These are phyloP conservation scores for Chionographis japonica DNA, from an alignment of 106 monocot species.

Conservation along the genomic window DNA sequence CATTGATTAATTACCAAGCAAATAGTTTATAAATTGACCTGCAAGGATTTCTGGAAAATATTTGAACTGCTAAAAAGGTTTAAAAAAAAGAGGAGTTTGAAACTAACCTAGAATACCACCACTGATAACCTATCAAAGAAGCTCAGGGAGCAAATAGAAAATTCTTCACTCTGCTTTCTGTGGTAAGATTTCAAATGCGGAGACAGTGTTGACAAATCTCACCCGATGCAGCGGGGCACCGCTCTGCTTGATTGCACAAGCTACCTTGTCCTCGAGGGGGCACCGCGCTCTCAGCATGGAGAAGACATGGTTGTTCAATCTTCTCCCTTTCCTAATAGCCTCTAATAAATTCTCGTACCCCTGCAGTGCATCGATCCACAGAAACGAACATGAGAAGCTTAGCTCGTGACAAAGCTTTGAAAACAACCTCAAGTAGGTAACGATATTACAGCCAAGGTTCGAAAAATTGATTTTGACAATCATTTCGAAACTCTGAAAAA, in stretches of 20 bases:
- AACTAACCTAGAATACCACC: too few species aligned
- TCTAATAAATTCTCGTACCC: constrained; percentile 76
- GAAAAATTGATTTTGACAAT: too few species aligned
- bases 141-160: not conserved
- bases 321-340: constrained; percentile 88
- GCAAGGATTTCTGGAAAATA: too few species aligned
- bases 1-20: too few species aligned
- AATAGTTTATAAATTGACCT: too few species aligned
- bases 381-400: too few species aligned
- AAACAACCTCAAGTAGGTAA: too few species aligned
- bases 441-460: too few species aligned
- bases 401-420: too few species aligned
- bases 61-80: too few species aligned
- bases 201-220: constrained; percentile 69
- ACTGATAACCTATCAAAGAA: not conserved
- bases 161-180: constrained; percentile 49
- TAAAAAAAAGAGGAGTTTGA: too few species aligned
- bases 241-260: constrained; percentile 90
- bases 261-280: constrained; percentile 97
- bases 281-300: constrained; percentile 86
- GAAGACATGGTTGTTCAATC: constrained; percentile 90
- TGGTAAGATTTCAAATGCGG: constrained; percentile 91
- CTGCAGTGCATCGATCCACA: constrained; percentile 19
- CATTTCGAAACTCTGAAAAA: too few species aligned
- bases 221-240: constrained; percentile 77